A percentile compares a stretch with the other conserved stretches of the same genome.
phyloP scores from a whole-genome alignment of 2,329 filamentous ascomycete genomes.

The Coniochaeta prunicola region DNA sequence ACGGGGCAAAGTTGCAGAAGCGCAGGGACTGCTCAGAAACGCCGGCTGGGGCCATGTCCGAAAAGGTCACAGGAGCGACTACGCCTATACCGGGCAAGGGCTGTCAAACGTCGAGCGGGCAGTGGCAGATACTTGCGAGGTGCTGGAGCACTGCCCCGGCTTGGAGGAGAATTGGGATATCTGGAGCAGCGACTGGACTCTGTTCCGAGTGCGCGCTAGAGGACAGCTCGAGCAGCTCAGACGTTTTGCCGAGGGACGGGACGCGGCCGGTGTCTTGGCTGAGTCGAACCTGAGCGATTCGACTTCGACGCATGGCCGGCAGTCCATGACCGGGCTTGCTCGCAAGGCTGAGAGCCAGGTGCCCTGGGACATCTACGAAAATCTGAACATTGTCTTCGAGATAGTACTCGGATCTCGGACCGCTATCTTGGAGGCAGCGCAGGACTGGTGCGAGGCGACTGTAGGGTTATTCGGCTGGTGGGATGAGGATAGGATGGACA shows the following conservation, averaged over 20 bases:
- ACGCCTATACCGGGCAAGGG: slow-evolving; percentile 66
- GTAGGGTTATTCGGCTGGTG: slow-evolving; percentile 84
- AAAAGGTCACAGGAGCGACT: slow-evolving; percentile 56
- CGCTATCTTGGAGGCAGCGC: slow-evolving; percentile 67
- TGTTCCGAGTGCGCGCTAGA: slow-evolving; percentile 71
- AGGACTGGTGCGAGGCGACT: slow-evolving; percentile 90
- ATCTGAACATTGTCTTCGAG: slow-evolving; percentile 71
- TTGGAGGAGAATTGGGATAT: slow-evolving; percentile 72
- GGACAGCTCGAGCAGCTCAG: slow-evolving; percentile 64
- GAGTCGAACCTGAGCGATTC: slow-evolving; percentile 23
- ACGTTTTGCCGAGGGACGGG: slow-evolving; percentile 65
- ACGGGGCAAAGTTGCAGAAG: slow-evolving; percentile 64
- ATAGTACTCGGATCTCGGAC: slow-evolving; percentile 70
- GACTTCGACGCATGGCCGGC: slow-evolving; percentile 25
- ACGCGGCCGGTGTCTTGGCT: slow-evolving; percentile 13
- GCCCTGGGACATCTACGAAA: slow-evolving; percentile 86
- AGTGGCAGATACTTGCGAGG: slow-evolving; percentile 57
- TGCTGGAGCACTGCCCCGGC: slow-evolving; percentile 69
- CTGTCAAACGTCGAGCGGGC: slow-evolving; percentile 73
- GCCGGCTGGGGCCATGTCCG: slow-evolving; percentile 75
- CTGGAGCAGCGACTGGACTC: slow-evolving; percentile 70
- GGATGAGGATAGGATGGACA: slow-evolving; percentile 64
- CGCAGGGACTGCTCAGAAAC: slow-evolving; percentile 60
- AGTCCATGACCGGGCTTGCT: slow-evolving; percentile 57
- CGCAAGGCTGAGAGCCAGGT: slow-evolving; percentile 78